A percentile compares a stretch with the other conserved stretches of the same genome.
phyloP scores from a whole-genome alignment of 495 filamentous ascomycete species.

The Tuber melanosporum region DNA sequence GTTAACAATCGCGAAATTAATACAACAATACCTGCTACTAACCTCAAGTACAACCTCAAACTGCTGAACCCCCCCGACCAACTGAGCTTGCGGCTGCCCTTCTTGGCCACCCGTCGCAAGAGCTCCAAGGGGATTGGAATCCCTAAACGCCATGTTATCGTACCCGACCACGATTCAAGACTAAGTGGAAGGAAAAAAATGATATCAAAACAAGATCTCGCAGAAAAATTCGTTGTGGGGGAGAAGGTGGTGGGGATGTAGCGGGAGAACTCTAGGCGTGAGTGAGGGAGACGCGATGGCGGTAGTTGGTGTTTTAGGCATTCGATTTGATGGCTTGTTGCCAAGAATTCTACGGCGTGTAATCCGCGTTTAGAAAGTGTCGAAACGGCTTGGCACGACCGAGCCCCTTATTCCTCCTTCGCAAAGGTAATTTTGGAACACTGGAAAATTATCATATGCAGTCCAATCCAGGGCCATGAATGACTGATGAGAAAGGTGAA shows the following conservation, averaged over 20 bases:
- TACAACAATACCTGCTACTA: constrained; percentile 22
- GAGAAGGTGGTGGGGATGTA: neutral
- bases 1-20: constrained; percentile 14
- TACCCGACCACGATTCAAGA: neutral
- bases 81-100: constrained; percentile 30
- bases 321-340: neutral
- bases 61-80: constrained; percentile 43
- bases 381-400: neutral
- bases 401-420: neutral
- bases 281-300: neutral
- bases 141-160: constrained; percentile 23
- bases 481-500: too few relatives aligned
- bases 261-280: neutral
- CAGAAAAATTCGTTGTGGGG: neutral
- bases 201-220: neutral
- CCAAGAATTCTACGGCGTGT: neutral
- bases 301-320: neutral
- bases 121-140: constrained; percentile 34
- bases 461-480: too few relatives aligned
- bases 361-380: neutral
- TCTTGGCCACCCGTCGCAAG: constrained; percentile 23
- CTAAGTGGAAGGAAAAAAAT: neutral
- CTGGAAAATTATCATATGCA: too few relatives aligned
- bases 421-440: too few relatives aligned
- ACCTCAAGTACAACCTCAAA: constrained; percentile 50